A percentile compares a stretch with the other conserved stretches of the same genome.
phyloP scores from a whole-genome alignment of 2,329 filamentous ascomycete species.

The Achaetomium macrosporum region DNA sequence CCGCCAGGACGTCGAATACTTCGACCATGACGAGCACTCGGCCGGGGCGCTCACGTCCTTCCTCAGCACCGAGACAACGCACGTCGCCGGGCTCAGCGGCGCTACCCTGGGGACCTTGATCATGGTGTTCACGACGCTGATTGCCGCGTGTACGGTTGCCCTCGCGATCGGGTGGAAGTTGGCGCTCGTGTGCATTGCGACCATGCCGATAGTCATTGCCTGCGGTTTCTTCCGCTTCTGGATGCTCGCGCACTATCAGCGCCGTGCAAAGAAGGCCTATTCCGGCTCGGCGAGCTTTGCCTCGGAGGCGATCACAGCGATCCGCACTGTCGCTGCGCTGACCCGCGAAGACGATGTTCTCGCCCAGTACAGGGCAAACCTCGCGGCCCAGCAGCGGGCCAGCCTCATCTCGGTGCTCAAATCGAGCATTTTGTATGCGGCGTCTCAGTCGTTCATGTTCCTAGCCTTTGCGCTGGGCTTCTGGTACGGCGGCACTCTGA shows the following conservation, averaged over 20 bases:
- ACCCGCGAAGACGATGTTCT: conserved; percentile 82
- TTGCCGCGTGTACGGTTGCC: conserved; percentile 58
- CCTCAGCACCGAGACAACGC: conserved; percentile 82
- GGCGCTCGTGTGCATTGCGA: conserved; percentile 37
- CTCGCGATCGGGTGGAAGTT: conserved; percentile 40
- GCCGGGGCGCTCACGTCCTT: conserved; percentile 84
- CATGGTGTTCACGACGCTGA: conserved; percentile 71
- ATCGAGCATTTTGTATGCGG: conserved; percentile 74
- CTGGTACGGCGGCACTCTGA: conserved; percentile 81
- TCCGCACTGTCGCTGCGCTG: conserved; percentile 86
- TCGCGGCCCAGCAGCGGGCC: conserved; percentile 59
- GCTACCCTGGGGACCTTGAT: conserved; percentile 81
- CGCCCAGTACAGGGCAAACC: conserved; percentile 59
- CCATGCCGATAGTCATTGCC: conserved; percentile 35
- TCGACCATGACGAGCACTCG: conserved; percentile 83
- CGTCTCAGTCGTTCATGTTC: conserved; percentile 78
- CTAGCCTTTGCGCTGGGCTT: conserved; percentile 81
- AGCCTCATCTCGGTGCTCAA: conserved; percentile 69
- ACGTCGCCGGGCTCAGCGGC: conserved; percentile 81
- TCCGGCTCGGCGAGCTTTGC: conserved; percentile 78
- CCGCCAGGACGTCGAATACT: conserved; percentile 88
- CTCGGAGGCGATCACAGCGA: conserved; percentile 88
- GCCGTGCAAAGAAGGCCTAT: conserved; percentile 73
- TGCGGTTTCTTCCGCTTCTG: conserved; percentile 55
- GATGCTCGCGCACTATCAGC: conserved; percentile 62